Conservation (phyloP, 495 filamentous ascomycete genomes). For the Paragyromitra xinjiangensis region DNA sequence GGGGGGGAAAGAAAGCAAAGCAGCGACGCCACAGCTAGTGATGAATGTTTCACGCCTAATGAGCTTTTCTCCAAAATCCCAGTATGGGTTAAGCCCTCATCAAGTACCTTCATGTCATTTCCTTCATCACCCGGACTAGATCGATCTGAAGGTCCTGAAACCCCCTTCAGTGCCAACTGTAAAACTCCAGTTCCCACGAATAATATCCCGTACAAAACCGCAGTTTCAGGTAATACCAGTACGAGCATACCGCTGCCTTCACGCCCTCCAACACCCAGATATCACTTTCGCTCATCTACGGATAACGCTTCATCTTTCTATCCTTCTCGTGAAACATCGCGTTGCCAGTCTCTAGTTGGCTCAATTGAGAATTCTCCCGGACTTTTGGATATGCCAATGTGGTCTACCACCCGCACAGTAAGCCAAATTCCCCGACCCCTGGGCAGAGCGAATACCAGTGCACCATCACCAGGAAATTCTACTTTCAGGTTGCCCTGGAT, state of each 20-base stretch:
- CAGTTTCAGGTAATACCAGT: slow-evolving; percentile 16
- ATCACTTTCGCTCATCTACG: slow-evolving; percentile 35
- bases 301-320: slow-evolving; percentile 53
- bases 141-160: slow-evolving; percentile 13
- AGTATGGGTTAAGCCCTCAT: slow-evolving; percentile 40
- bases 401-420: not conserved
- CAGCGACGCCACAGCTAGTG: not conserved
- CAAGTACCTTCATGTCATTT: slow-evolving; percentile 48
- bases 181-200: slow-evolving; percentile 12
- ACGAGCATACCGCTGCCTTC: slow-evolving; percentile 13
- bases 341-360: slow-evolving; percentile 39
- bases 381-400: not conserved
- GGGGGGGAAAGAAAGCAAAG: not conserved
- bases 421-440: slow-evolving; percentile 29
- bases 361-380: slow-evolving; percentile 13
- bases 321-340: slow-evolving; percentile 47
- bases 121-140: slow-evolving; percentile 30
- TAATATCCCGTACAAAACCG: slow-evolving; percentile 21
- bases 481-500: slow-evolving; percentile 44
- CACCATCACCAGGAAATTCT: slow-evolving; percentile 11
- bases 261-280: slow-evolving; percentile 27
- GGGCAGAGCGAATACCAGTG: slow-evolving; percentile 1
- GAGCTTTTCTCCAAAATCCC: slow-evolving; percentile 44
- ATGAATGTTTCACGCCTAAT: slow-evolving; percentile 26
- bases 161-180: not conserved